These are phyloP conservation scores for Neonectria magnoliae DNA, from an alignment of 2,329 filamentous ascomycete genomes.

Conservation along the genomic window DNA sequence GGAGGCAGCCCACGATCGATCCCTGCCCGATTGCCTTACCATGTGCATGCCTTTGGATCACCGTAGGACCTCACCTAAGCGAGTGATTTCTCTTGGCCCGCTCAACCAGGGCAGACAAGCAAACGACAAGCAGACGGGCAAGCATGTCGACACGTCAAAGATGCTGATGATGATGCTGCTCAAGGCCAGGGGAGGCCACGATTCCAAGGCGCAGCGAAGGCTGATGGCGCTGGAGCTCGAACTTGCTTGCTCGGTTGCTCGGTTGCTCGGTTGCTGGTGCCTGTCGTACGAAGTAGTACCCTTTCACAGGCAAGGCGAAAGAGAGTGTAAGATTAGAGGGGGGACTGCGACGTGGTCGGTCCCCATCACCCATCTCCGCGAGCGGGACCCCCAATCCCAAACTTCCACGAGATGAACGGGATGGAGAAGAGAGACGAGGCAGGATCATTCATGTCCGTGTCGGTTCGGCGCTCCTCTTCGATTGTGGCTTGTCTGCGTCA, in stretches of 20 bases:
- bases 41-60: not conserved
- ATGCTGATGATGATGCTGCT: not conserved
- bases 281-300: not conserved
- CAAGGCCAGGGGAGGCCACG: not conserved
- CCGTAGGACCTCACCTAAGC: slow-evolving; percentile 12
- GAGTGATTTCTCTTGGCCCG: slow-evolving; percentile 6
- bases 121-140: not conserved
- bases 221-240: not conserved
- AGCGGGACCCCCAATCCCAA: slow-evolving; percentile 20
- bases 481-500: slow-evolving; percentile 35
- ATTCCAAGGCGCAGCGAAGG: slow-evolving; percentile 4
- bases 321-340: slow-evolving; percentile 31
- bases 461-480: slow-evolving; percentile 24
- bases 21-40: slow-evolving; percentile 7
- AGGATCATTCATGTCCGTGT: slow-evolving; percentile 17
- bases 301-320: slow-evolving; percentile 11
- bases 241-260: not conserved
- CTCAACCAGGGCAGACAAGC: not conserved
- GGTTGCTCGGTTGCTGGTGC: not conserved
- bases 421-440: not conserved
- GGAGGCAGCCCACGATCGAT: slow-evolving; percentile 21
- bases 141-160: not conserved
- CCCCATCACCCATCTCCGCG: slow-evolving; percentile 7
- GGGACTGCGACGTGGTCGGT: slow-evolving; percentile 28
- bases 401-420: slow-evolving; percentile 6